Evolutionary conservation across 2,329 filamentous ascomycete species (phyloP).

Genomic region (Microdochium nivale): DNA sequence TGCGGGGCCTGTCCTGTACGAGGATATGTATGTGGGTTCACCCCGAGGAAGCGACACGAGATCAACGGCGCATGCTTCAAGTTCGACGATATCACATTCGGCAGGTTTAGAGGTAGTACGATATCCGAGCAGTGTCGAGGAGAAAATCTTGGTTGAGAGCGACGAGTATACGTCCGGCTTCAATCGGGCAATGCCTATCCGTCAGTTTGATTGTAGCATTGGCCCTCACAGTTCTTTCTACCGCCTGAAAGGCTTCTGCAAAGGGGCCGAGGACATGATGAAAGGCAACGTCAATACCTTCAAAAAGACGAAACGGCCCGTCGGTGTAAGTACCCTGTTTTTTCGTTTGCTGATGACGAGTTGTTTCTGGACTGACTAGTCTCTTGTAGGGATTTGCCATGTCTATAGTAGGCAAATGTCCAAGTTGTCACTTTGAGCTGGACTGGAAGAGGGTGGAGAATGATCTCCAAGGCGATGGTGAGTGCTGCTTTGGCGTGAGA

Average conservation of each 20-base stretch:
- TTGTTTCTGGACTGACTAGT: constrained; percentile 11
- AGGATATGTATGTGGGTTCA: neutral
- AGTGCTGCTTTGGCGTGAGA: constrained; percentile 7
- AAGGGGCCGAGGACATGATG: constrained; percentile 41
- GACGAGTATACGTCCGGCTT: constrained; percentile 11
- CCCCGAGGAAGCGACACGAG: neutral
- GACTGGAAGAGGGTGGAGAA: constrained; percentile 43
- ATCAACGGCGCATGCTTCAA: constrained; percentile 2
- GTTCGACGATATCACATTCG: neutral
- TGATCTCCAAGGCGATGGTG: constrained; percentile 40
- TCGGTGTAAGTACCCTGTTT: constrained; percentile 20
- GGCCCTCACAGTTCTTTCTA: constrained; percentile 40
- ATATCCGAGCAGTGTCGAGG: constrained; percentile 15
- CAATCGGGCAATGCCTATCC: constrained; percentile 8
- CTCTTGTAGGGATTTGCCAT: constrained; percentile 29
- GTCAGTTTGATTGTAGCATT: constrained; percentile 31
- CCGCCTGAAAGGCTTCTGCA: constrained; percentile 44
- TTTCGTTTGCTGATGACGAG: neutral
- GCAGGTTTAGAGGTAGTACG: neutral
- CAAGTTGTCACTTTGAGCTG: constrained; percentile 43
- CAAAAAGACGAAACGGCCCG: constrained; percentile 40
- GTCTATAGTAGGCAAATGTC: constrained; percentile 40
- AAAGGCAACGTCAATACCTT: constrained; percentile 40
- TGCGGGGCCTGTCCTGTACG: neutral
- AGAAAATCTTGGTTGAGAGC: constrained; percentile 25